Conservation (phyloP, 352 stramenopile genomes). For the Globisporangium apiculatum region DNA sequence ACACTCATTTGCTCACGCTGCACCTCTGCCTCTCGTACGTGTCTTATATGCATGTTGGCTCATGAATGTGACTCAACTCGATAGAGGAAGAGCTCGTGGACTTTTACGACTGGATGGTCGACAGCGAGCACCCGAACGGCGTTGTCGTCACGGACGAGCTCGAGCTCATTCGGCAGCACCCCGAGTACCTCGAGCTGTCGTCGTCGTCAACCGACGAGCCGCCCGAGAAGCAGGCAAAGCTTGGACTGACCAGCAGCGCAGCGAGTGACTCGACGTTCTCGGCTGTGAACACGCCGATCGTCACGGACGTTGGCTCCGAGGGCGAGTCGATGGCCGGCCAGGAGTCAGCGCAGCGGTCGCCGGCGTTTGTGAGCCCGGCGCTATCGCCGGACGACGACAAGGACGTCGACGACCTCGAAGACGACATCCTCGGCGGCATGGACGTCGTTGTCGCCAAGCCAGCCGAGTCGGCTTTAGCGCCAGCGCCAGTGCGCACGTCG, state of each 20-base stretch:
- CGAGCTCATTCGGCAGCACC: constrained; percentile 73
- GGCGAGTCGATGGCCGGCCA: constrained; percentile 48
- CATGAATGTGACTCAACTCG: too few relatives aligned
- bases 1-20: too few relatives aligned
- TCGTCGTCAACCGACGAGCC: constrained; percentile 16
- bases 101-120: constrained; percentile 84
- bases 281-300: constrained; percentile 59
- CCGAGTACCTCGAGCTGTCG: constrained; percentile 67
- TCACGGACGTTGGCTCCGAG: constrained; percentile 63
- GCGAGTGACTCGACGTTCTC: constrained; percentile 32
- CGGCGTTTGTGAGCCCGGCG: constrained; percentile 44
- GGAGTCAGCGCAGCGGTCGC: constrained; percentile 60
- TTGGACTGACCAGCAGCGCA: constrained; percentile 13
- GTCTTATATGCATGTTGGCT: too few relatives aligned
- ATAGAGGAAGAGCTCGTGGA: constrained; percentile 77
- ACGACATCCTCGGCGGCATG: constrained; percentile 70
- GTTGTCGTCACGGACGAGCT: constrained; percentile 77
- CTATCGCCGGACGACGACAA: constrained; percentile 65
- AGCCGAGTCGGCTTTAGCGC: constrained; percentile 11
- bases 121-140: constrained; percentile 62
- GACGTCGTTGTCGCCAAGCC: constrained; percentile 45
- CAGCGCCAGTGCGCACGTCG: constrained; percentile 14
- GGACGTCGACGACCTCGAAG: constrained; percentile 69
- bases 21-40: not conserved
- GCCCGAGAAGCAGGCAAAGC: constrained; percentile 30